A percentile compares a stretch with the other conserved stretches of the same genome.
phyloP scores from a whole-genome alignment of 2,329 filamentous ascomycete species.

The Microdochium nivale region DNA sequence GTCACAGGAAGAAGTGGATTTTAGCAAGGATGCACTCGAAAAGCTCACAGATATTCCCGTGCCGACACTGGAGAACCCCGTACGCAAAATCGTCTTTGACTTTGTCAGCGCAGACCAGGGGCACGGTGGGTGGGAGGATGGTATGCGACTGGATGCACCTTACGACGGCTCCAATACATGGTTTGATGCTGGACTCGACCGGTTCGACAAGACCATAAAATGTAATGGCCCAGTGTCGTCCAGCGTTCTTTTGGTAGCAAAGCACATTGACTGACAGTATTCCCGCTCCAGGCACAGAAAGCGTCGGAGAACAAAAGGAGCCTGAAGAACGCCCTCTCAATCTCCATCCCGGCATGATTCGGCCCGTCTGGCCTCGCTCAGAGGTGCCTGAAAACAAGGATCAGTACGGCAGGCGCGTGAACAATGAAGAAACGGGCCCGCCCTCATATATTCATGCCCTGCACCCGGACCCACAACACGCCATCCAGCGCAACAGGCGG shows the following conservation, averaged over 20 bases:
- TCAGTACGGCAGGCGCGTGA: background rate
- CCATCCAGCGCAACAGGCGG: slow-evolving; percentile 39
- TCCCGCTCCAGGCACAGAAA: too few relatives aligned
- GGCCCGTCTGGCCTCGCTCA: too few relatives aligned
- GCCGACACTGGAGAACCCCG: slow-evolving; percentile 35
- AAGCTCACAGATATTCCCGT: slow-evolving; percentile 29
- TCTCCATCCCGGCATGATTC: too few relatives aligned
- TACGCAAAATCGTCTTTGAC: slow-evolving; percentile 53
- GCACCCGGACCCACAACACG: slow-evolving; percentile 21
- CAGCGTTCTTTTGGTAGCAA: too few relatives aligned
- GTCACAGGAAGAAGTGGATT: slow-evolving; percentile 18
- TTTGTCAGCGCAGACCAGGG: slow-evolving; percentile 51
- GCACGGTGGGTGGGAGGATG: slow-evolving; percentile 29
- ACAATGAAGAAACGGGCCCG: slow-evolving; percentile 5
- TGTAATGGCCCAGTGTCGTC: too few relatives aligned
- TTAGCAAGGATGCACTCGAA: slow-evolving; percentile 21
- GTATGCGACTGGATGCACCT: background rate
- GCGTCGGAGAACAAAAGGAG: too few relatives aligned
- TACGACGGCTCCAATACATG: slow-evolving; percentile 42
- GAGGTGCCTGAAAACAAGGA: too few relatives aligned
- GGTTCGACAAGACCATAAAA: slow-evolving; percentile 31
- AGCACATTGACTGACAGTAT: too few relatives aligned
- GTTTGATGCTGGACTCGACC: slow-evolving; percentile 55
- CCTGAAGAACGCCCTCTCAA: too few relatives aligned
- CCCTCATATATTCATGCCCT: slow-evolving; percentile 29